Evolutionary conservation across 2,329 filamentous ascomycete species (phyloP).

Genomic region (Botrytis aclada): DNA sequence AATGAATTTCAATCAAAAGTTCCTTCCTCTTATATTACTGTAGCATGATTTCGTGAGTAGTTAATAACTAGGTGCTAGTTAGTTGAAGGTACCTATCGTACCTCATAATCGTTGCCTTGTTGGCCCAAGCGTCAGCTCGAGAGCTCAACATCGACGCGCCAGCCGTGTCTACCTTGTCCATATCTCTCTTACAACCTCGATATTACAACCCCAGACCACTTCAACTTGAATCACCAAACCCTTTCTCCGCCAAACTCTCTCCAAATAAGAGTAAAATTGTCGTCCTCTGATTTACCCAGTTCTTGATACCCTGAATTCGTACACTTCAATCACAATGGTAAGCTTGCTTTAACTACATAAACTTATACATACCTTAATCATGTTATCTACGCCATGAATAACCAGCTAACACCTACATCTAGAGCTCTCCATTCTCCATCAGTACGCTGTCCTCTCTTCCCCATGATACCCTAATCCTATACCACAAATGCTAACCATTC

Average conservation of each 20-base stretch:
- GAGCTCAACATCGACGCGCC: conserved; percentile 30
- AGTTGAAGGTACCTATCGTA: background rate
- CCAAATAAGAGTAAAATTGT: background rate
- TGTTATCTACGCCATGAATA: conserved; percentile 5
- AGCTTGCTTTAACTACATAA: conserved; percentile 9
- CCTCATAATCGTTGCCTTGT: conserved; percentile 30
- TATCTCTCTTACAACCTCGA: conserved; percentile 21
- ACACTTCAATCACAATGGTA: conserved; percentile 33
- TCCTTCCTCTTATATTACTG: background rate
- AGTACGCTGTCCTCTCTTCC: conserved; percentile 52
- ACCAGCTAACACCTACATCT: conserved; percentile 38
- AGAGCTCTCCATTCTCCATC: conserved; percentile 94
- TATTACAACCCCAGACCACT: conserved; percentile 19
- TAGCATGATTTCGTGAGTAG: background rate
- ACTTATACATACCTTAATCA: background rate
- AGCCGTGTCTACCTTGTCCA: conserved; percentile 37
- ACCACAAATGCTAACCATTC: conserved; percentile 1
- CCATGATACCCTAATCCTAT: conserved; percentile 17
- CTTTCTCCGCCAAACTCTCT: background rate
- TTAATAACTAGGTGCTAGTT: too few relatives aligned
- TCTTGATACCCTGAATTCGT: conserved; percentile 5
- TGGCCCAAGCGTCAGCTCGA: conserved; percentile 36
- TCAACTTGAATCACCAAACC: conserved; percentile 20
- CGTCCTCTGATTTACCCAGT: conserved; percentile 2
- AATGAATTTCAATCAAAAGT: background rate